phyloP scores from a whole-genome alignment of 768 basidiomycete genomes.

The Cystobasidium ongulense region DNA sequence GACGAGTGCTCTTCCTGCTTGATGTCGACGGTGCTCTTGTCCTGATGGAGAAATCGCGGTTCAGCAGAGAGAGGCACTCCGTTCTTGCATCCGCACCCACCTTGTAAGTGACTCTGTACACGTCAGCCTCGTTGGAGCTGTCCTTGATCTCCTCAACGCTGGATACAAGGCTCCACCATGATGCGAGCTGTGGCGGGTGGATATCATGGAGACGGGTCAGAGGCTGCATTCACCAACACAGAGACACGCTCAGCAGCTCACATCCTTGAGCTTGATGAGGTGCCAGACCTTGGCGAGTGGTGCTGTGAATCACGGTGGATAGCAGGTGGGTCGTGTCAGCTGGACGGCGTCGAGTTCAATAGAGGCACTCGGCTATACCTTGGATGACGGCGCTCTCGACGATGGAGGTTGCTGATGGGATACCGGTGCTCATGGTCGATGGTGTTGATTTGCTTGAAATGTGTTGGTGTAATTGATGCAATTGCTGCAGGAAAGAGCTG shows the following conservation, averaged over 20 bases:
- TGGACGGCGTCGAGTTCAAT: not conserved
- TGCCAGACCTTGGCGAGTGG: constrained; percentile 22
- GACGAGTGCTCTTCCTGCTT: constrained; percentile 42
- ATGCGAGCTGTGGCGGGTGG: constrained; percentile 9
- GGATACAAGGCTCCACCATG: constrained; percentile 24
- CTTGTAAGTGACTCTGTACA: constrained; percentile 27
- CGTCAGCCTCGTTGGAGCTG: constrained; percentile 8
- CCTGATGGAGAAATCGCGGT: constrained; percentile 19
- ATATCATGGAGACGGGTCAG: not conserved
- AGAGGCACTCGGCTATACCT: not conserved
- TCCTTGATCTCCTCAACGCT: constrained; percentile 17
- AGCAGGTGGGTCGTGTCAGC: not conserved
- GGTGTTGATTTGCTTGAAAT: not conserved
- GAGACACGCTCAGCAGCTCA: not conserved
- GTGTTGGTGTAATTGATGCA: not conserved
- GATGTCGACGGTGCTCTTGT: constrained; percentile 41
- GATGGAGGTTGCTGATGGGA: constrained; percentile 19
- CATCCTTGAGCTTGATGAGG: constrained; percentile 23
- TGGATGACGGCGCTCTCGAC: constrained; percentile 18
- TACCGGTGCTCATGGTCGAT: not conserved
- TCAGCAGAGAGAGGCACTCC: not conserved
- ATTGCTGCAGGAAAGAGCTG: too few relatives aligned
- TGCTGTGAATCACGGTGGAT: not conserved
- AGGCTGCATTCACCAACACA: not conserved
- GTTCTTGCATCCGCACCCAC: not conserved